A percentile compares a stretch with the other conserved stretches of the same genome.
phyloP scores from a whole-genome alignment of 331 rosid genomes.

The Saraca asoca region DNA sequence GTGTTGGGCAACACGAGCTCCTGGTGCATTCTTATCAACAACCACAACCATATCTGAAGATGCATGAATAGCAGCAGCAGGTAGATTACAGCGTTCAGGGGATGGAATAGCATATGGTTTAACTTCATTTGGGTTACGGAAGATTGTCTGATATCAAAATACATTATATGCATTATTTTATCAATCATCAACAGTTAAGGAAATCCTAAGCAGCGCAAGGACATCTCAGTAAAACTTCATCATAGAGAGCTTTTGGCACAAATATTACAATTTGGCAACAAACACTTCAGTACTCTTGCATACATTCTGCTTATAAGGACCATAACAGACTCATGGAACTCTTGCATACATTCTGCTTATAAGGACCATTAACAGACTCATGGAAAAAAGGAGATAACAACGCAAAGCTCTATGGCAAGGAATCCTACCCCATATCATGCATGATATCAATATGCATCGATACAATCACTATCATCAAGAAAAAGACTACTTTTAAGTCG shows the following conservation, averaged over 20 bases:
- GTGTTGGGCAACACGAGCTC: conserved; percentile 89
- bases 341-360: too few relatives aligned
- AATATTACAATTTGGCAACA: conserved; percentile 12
- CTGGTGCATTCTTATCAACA: conserved; percentile 85
- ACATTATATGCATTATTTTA: conserved; percentile 26
- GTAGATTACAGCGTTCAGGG: conserved; percentile 90
- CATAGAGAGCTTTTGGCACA: conserved; percentile 14
- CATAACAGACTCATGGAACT: conserved; percentile 8
- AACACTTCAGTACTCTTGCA: too few relatives aligned
- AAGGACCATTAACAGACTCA: conserved; percentile 14
- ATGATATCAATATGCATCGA: neutral
- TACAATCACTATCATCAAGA: neutral
- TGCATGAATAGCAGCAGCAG: conserved; percentile 91
- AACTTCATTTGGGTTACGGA: conserved; percentile 85
- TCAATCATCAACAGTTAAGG: conserved; percentile 29
- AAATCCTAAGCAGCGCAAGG: conserved; percentile 17
- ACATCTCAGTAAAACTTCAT: conserved; percentile 27
- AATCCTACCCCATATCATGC: neutral
- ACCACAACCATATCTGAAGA: conserved; percentile 77
- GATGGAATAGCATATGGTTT: conserved; percentile 75
- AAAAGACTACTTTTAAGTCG: neutral
- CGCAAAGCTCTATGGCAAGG: conserved; percentile 9
- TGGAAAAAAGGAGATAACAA: conserved; percentile 1
- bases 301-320: too few relatives aligned
- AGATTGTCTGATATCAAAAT: conserved; percentile 76